Percentiles rank a stretch among this genome's conserved stretches.
Conservation (phyloP, 2,329 filamentous ascomycete genomes). For the Aspergillus sp. region DNA sequence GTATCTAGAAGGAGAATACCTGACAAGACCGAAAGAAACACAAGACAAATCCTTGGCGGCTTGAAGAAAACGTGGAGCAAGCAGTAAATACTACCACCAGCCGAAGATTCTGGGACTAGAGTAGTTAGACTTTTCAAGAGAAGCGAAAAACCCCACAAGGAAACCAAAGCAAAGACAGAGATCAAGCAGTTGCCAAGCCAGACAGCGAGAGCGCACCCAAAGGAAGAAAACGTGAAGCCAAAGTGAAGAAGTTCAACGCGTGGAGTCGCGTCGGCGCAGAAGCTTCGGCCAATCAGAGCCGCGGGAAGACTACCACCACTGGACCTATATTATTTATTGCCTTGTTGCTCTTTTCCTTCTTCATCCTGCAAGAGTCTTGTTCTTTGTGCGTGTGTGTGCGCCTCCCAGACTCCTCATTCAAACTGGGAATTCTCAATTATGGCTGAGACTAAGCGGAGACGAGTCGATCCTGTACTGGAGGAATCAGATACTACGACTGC, state of each 20-base stretch:
- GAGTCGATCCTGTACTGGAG: no score
- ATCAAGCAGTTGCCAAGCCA: not conserved
- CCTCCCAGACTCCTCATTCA: no score
- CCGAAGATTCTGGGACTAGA: not conserved
- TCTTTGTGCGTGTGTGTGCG: not conserved
- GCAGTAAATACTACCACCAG: not conserved
- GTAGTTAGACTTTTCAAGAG: not conserved
- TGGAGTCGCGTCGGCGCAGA: slow-evolving; percentile 7
- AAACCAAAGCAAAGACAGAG: not conserved
- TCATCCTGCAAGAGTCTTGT: not conserved
- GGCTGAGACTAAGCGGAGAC: no score
- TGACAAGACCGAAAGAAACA: not conserved
- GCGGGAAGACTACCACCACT: not conserved
- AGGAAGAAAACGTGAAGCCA: slow-evolving; percentile 12
- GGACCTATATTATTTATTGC: not conserved
- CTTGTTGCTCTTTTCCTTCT: not conserved
- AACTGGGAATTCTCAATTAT: no score
- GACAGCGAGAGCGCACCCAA: not conserved
- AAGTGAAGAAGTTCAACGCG: slow-evolving; percentile 13
- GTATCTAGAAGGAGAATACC: not conserved
- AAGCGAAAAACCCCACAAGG: no score
- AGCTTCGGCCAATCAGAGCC: slow-evolving; percentile 12
- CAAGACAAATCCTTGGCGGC: not conserved
- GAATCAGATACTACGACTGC: slow-evolving; percentile 11
- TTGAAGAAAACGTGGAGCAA: not conserved